phyloP scores from a whole-genome alignment of 2,329 filamentous ascomycete species.

The Apiospora sp. region DNA sequence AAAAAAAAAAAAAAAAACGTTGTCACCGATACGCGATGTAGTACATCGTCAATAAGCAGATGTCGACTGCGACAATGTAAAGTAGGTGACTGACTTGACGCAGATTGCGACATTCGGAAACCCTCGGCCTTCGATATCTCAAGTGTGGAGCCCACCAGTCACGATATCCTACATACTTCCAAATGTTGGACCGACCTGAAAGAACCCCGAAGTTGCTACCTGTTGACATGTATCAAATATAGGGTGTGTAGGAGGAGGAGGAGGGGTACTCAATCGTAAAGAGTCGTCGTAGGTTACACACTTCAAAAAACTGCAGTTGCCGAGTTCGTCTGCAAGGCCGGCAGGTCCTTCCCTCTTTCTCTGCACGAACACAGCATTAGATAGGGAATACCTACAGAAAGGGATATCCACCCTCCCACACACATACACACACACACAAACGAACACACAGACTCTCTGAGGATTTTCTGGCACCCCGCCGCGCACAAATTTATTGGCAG shows the following conservation, averaged over 20 bases:
- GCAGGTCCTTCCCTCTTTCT: neutral
- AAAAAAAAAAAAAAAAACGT: neutral
- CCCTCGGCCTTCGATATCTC: conserved; percentile 12
- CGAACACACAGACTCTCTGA: neutral
- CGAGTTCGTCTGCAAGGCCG: neutral
- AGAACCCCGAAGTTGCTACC: neutral
- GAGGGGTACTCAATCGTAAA: neutral
- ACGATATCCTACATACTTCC: neutral
- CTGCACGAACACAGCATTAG: neutral
- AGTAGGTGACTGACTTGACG: neutral
- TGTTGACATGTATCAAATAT: neutral
- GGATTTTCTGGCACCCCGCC: neutral
- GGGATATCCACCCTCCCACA: conserved; percentile 2
- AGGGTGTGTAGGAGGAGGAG: neutral
- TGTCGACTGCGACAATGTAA: neutral
- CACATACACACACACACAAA: neutral
- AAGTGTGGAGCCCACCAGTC: neutral
- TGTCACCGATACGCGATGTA: conserved; percentile 4
- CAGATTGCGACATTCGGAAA: conserved; percentile 12
- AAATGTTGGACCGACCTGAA: too few relatives aligned
- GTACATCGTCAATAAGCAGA: conserved; percentile 12
- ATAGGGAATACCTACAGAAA: neutral
- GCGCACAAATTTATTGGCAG: neutral
- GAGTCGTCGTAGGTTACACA: neutral
- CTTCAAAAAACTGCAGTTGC: neutral